Evolutionary conservation across 331 rosid species (phyloP), one percentile per base, ranked within the genome.

Genomic region (Malus hybrid): DNA sequence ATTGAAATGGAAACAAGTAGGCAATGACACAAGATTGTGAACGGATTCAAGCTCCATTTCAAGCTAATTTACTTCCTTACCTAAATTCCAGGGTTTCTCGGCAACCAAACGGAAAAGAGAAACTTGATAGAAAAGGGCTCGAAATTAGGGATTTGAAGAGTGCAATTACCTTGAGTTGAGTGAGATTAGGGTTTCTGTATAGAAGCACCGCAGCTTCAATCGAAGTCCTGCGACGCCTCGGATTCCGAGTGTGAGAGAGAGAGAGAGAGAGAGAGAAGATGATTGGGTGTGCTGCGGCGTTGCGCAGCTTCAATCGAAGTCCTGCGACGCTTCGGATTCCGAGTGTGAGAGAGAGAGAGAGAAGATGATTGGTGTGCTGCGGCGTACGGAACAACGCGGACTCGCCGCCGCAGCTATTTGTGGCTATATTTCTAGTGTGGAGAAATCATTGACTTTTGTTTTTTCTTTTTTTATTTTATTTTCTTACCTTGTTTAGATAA

Each of bases 121-220:
- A 70, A 48, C 30, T 20, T 16, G 2, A 26, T 32, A 22, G 70
- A 79, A 50, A 12, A 2, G 11, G 48, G 36, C 24, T 2, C 10
- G 66, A n/a, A 67, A 72, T 65, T 71, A 52, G 81, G 84, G 81
- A 60, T 77, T 73, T 26, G 69, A 75, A 65, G 68, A 70, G 69
- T 28, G 58, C 52, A 75, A 32, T 30, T 65, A 73, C 65, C 77
- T 61, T n/a, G 69, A 64, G n/a, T 58, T 36, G 68, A 61, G 69
- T 73, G 77, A 61, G 69, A 73, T 73, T 73, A 60, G 60, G 60
- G 77, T 39, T 61, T 28, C 14, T 3, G 50, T 44, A 44, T 3
- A 44, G 50, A 44, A 44, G 15, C 50, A 11, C 50, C 44, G 44
- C 36, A 30, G 42, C 68, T 63, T 28, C 42, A 63, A 61, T 61